Evolutionary conservation across 1,284 basidiomycete species (phyloP), one percentile per base, ranked within the genome.

Genomic region (Farysia itapuensis): DNA sequence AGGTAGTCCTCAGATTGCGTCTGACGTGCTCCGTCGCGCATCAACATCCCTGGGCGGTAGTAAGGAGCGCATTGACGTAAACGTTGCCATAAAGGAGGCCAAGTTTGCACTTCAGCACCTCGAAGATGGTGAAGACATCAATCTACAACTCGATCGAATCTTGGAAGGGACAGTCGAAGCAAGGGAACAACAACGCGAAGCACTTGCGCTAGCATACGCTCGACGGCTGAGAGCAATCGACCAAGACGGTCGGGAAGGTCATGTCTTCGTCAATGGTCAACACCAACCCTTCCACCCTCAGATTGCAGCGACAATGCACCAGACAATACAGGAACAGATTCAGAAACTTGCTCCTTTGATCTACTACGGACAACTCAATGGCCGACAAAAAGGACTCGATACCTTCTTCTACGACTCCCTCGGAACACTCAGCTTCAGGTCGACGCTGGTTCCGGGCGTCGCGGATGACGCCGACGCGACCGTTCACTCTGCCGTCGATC

Each of bases 361-460:
- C 13, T 87, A 88, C 72, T 76, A 78, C 35, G 84, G 85, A 3
- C 77, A 80, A 24, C 72, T 93, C 14, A 81, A 80, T 3, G 86
- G 89, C 33, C 80, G 80, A 2, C 47, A 43, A 8, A 80, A 83
- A 43, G 81, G 39, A 1, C 39, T 91, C 36, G 78, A 84, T 11
- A 86, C 82, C 5, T 89, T 86, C 78, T 96, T 96, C 79, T 97
- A 95, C 74, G 89, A 95, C 70, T 82, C 91, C 3, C 87, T 90
- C 0, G 83, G 82, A 0, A 85, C 89, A 0, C 80, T 82, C 31
- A 79, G 80, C 45, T 81, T 86, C 19, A 80, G 94, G 13, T 95
- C 90, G 73, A 78, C 77, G 20, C 84, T 86, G 58, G 84, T 91
- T 4, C 43, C 83, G 39, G 40, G 22, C 25, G 36, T 8, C 26